phyloP scores from a whole-genome alignment of 345 rosid genomes.

The Iberis pinnata region DNA sequence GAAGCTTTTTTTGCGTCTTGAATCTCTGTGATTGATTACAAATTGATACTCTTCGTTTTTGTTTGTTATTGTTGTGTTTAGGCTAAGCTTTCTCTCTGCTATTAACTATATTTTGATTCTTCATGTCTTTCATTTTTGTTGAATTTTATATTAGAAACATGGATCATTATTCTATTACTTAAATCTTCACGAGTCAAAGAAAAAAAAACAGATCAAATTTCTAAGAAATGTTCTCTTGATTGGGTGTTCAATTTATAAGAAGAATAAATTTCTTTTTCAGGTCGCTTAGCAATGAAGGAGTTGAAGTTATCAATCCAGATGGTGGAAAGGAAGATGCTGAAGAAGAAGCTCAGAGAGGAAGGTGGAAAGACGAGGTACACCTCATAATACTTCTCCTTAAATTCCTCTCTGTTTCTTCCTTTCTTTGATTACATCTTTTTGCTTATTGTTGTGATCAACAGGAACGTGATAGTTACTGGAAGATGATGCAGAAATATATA shows the following conservation, averaged over 20 bases:
- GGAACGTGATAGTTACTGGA: slow-evolving; percentile 92
- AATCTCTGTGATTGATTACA: background rate
- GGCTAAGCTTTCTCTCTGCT: no score
- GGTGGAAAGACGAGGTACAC: slow-evolving; percentile 81
- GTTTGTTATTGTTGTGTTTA: no score
- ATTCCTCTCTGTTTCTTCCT: background rate
- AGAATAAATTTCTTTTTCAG: slow-evolving; percentile 30
- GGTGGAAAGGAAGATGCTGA: slow-evolving; percentile 90
- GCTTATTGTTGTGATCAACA: slow-evolving; percentile 17
- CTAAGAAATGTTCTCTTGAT: no score
- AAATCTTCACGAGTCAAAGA: slow-evolving; percentile 6
- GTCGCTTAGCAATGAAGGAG: slow-evolving; percentile 58
- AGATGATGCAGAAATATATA: slow-evolving; percentile 86
- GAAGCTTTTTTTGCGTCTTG: slow-evolving; percentile 2
- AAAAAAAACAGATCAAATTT: slow-evolving; percentile 7
- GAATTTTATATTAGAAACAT: slow-evolving; percentile 24
- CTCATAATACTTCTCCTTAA: background rate
- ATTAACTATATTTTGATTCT: no score
- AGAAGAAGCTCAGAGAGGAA: slow-evolving; percentile 89
- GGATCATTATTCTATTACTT: slow-evolving; percentile 13
- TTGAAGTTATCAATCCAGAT: slow-evolving; percentile 90
- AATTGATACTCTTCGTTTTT: no score
- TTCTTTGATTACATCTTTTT: background rate
- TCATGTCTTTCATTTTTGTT: background rate
- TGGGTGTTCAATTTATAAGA: background rate